Evolutionary conservation across 2,329 filamentous ascomycete genomes (phyloP).

Genomic region (Xylariaceae sp.): DNA sequence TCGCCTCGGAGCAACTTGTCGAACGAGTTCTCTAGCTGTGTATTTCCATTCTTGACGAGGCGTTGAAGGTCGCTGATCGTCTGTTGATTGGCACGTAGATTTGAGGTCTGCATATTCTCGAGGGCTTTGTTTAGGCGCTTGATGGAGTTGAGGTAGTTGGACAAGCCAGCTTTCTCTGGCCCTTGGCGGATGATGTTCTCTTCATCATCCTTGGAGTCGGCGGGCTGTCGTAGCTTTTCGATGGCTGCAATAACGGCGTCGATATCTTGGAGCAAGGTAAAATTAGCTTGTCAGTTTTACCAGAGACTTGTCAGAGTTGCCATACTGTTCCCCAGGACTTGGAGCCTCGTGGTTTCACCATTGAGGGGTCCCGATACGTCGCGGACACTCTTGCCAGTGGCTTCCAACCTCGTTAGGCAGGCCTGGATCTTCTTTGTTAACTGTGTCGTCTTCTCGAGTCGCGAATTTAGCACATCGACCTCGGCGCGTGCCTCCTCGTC

Average conservation of each 20-base stretch:
- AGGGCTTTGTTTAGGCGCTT: constrained; percentile 89
- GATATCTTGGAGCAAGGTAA: constrained; percentile 65
- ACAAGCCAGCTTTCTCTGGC: constrained; percentile 81
- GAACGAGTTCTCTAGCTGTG: constrained; percentile 85
- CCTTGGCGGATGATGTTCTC: constrained; percentile 89
- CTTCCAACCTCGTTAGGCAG: constrained; percentile 82
- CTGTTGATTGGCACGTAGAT: constrained; percentile 89
- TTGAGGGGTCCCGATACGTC: constrained; percentile 93
- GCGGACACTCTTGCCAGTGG: constrained; percentile 87
- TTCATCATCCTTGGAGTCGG: constrained; percentile 89
- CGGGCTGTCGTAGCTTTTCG: constrained; percentile 85
- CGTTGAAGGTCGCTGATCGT: constrained; percentile 81
- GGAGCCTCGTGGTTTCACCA: constrained; percentile 87
- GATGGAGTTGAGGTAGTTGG: constrained; percentile 86
- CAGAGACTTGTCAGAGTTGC: constrained; percentile 14
- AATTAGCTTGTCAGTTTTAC: constrained; percentile 31
- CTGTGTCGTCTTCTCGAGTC: constrained; percentile 88
- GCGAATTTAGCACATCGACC: constrained; percentile 73
- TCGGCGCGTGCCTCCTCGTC: constrained; percentile 74
- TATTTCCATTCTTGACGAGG: constrained; percentile 79
- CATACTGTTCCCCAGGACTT: constrained; percentile 82
- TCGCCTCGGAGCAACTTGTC: constrained; percentile 76
- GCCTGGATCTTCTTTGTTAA: constrained; percentile 96
- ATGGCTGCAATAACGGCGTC: constrained; percentile 87
- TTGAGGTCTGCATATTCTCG: constrained; percentile 84